A percentile compares a stretch with the other conserved stretches of the same genome.
These are phyloP conservation scores for Trichoderma simmonsii DNA, from an alignment of 2,329 filamentous ascomycete species.

Conservation along the genomic window DNA sequence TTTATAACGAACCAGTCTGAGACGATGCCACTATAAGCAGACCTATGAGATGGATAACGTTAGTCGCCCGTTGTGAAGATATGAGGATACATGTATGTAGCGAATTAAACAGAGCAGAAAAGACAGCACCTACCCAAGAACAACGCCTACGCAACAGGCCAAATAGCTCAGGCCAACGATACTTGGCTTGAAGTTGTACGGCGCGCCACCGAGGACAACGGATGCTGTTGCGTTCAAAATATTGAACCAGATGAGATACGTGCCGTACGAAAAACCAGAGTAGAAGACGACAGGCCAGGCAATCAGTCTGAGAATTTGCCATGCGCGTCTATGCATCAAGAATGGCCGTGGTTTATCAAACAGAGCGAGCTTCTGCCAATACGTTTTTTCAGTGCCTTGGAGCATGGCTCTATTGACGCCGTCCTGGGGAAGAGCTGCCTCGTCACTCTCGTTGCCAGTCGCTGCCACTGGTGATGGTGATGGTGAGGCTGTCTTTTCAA, in stretches of 20 bases:
- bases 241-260: constrained; percentile 43
- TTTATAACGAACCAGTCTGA: constrained; percentile 38
- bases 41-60: constrained; percentile 1
- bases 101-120: neutral
- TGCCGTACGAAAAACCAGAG: constrained; percentile 41
- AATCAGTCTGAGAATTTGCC: constrained; percentile 37
- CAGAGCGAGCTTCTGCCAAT: constrained; percentile 41
- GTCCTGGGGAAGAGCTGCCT: neutral
- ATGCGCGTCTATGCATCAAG: constrained; percentile 37
- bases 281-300: constrained; percentile 44
- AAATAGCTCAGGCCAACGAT: constrained; percentile 40
- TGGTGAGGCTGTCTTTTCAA: constrained; percentile 5
- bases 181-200: constrained; percentile 39
- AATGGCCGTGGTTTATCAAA: constrained; percentile 35
- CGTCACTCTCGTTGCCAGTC: neutral
- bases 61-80: neutral
- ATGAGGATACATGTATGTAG: neutral
- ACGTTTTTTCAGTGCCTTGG: constrained; percentile 33
- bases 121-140: constrained; percentile 25
- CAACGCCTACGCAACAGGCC: constrained; percentile 35
- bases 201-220: constrained; percentile 36
- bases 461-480: neutral
- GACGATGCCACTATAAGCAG: constrained; percentile 19
- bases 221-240: constrained; percentile 44
- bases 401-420: neutral